Evolutionary conservation across 23 red algal species (phyloP).

Genomic region (Chondrus crispus): DNA sequence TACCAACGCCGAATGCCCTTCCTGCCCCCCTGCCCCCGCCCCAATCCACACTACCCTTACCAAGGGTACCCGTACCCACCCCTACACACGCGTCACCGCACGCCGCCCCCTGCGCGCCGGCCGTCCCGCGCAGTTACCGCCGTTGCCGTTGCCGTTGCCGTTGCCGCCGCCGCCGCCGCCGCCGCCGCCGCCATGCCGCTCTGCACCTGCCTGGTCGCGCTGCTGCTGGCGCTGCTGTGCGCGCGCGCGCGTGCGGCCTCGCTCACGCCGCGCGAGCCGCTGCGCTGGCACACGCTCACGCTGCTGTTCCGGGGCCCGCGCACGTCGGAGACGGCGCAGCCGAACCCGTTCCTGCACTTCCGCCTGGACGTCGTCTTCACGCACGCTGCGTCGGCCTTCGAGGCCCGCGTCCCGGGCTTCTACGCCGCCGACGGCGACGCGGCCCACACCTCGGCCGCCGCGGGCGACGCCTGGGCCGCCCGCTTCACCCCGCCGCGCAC

Average conservation of each 20-base stretch:
- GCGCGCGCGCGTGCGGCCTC: not conserved
- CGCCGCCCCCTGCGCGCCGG: too few relatives aligned
- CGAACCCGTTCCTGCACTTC: conserved; percentile 55
- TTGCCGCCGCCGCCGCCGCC: too few relatives aligned
- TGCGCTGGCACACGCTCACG: conserved; percentile 23
- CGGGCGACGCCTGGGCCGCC: conserved; percentile 26
- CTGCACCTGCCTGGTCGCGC: too few relatives aligned
- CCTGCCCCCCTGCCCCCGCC: too few relatives aligned
- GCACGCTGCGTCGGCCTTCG: not conserved
- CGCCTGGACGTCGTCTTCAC: conserved; percentile 45
- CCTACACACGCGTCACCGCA: too few relatives aligned
- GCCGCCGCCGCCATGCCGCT: too few relatives aligned
- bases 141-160: too few relatives aligned
- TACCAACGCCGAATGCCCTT: too few relatives aligned
- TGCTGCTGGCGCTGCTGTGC: too few relatives aligned
- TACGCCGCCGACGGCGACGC: conserved; percentile 64
- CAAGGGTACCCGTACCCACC: too few relatives aligned
- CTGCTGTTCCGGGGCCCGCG: conserved; percentile 23
- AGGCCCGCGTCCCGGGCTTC: conserved; percentile 25
- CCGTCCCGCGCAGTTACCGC: too few relatives aligned
- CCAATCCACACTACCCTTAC: too few relatives aligned
- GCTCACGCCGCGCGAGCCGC: not conserved
- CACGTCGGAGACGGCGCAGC: not conserved
- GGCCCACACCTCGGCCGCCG: conserved; percentile 4
- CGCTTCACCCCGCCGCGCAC: conserved; percentile 33